Base-by-base conservation (phyloP, 768 basidiomycete genomes). In the Roridomyces roridus region DNA sequence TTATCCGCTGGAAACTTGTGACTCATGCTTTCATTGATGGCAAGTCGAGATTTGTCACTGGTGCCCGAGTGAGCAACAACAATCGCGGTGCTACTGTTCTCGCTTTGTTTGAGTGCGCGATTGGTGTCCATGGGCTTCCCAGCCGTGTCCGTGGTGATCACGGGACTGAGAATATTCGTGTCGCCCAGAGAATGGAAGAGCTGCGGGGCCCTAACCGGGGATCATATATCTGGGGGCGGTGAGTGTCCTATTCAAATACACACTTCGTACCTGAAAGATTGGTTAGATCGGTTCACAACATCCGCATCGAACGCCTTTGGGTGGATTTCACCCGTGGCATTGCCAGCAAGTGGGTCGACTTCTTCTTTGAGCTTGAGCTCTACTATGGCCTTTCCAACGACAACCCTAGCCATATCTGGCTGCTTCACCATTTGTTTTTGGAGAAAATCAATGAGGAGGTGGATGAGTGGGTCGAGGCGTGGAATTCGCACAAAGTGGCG, bases 181-280 rank as follows among this genome's bases (percentile, higher is more conserved):
- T 78, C n/a, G 72, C 74, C 6, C 61, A 64, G 25, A 69, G 51
- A 51, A 74, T 74, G 68, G 67, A 70, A 25, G 3, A 41, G 5
- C 24, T 35, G 23, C 25, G 42, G 6, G 70, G 72, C 1, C 12
- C 23, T 6, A 25, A 42, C 17, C 48, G 67, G 2, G 70, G 70
- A 1, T 76, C 74, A 3, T 78, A 75, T 49, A 76, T 77, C 17
- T 76, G 67, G 68, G 76, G 74, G 20, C 41, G 64, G 72, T 75
- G 55, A 6, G 49, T 31, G 9, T 31, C 29, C 14, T 31, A 31
- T 31, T 14, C 14, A 31, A 7, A 31, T 31, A 6, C 29, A 31
- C 14, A 7, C 14, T 7, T 31, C 14, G 6, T 31, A 31, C 14
- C 29, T 7, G 6, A 31, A 6, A 31, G 29, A 31, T 7, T 6